Conservation (phyloP, 345 rosid genomes). For the Heritiera littoralis region DNA sequence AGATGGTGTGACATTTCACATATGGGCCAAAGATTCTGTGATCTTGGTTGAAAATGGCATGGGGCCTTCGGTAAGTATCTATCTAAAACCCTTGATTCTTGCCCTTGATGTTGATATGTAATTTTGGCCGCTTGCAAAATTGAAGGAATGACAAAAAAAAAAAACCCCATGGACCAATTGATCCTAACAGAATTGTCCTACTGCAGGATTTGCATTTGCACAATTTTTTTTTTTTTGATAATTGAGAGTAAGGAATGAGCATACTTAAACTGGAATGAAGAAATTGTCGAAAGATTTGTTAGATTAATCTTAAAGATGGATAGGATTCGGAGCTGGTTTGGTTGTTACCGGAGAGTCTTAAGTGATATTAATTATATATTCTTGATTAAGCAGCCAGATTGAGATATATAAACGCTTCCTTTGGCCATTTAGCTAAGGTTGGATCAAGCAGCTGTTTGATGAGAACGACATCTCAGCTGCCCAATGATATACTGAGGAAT, state of each 20-base stretch:
- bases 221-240: too few relatives aligned
- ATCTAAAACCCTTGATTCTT: slow-evolving; percentile 11
- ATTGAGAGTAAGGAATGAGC: too few relatives aligned
- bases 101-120: neutral
- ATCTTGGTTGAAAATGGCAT: neutral
- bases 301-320: too few relatives aligned
- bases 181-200: slow-evolving; percentile 7
- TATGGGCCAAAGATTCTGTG: slow-evolving; percentile 21
- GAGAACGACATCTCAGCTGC: neutral
- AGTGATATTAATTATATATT: neutral
- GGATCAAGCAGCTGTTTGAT: neutral
- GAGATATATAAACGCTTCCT: neutral
- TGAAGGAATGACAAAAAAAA: neutral
- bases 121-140: neutral
- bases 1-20: slow-evolving; percentile 15
- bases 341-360: neutral
- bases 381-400: neutral
- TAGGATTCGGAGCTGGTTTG: neutral
- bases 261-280: too few relatives aligned
- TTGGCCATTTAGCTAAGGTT: neutral
- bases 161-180: slow-evolving; percentile 17
- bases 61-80: slow-evolving; percentile 23
- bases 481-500: neutral
- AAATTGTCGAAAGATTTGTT: too few relatives aligned
- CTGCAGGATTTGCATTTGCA: neutral